phyloP scores from a whole-genome alignment of 164 flowering plant genomes.

The Annona squamosa region DNA sequence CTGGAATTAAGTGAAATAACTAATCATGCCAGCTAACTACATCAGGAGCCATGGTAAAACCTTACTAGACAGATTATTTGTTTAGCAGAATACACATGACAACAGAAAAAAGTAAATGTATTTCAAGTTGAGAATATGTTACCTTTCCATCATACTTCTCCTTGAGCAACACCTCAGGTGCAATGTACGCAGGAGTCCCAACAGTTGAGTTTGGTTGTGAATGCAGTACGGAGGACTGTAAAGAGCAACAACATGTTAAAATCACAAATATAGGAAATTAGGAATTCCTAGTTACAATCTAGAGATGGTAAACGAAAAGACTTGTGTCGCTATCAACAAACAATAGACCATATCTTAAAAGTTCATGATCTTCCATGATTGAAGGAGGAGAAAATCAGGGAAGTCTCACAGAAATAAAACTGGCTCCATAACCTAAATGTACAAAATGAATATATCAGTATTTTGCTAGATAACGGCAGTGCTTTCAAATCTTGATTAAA shows the following conservation, averaged over 20 bases:
- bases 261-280: not conserved
- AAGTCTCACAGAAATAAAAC: not conserved
- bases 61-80: not conserved
- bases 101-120: not conserved
- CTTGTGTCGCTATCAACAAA: not conserved
- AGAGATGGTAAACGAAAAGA: not conserved
- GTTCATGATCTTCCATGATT: not conserved
- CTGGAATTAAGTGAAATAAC: not conserved
- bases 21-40: not conserved
- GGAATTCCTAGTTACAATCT: not conserved
- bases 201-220: slow-evolving; percentile 97
- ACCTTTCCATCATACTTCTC: slow-evolving; percentile 96
- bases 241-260: slow-evolving; percentile 7
- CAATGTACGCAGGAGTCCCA: slow-evolving; percentile 91
- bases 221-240: slow-evolving; percentile 89
- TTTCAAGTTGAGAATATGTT: not conserved
- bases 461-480: not conserved
- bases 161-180: slow-evolving; percentile 80
- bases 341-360: not conserved
- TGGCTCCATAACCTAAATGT: not conserved
- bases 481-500: not conserved
- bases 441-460: not conserved
- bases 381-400: not conserved
- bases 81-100: not conserved
- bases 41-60: not conserved